phyloP scores from a whole-genome alignment of 1,284 basidiomycete genomes.

The Retiboletus flavoniger region DNA sequence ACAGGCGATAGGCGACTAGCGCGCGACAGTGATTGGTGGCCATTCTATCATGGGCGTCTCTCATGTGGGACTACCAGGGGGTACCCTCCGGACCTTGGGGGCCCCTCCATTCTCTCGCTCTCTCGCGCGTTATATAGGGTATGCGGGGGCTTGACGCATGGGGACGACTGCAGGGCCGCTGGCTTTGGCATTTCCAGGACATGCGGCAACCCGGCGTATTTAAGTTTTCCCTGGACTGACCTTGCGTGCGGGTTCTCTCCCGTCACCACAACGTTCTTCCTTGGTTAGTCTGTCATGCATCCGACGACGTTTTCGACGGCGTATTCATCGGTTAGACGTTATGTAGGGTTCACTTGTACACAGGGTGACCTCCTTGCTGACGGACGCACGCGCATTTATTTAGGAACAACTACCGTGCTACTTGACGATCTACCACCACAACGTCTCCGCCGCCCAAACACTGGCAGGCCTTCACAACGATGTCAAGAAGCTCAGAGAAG shows the following conservation, averaged over 20 bases:
- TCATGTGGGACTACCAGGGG: slow-evolving; percentile 19
- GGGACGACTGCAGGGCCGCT: slow-evolving; percentile 21
- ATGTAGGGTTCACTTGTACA: slow-evolving; percentile 17
- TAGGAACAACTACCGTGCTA: slow-evolving; percentile 20
- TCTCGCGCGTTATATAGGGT: slow-evolving; percentile 13
- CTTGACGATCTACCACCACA: slow-evolving; percentile 14
- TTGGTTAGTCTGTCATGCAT: slow-evolving; percentile 16
- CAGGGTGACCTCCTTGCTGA: slow-evolving; percentile 8
- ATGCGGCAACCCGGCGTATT: slow-evolving; percentile 26
- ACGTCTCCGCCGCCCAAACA: slow-evolving; percentile 18
- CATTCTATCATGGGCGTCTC: slow-evolving; percentile 3
- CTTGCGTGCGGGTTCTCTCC: slow-evolving; percentile 18
- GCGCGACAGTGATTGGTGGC: slow-evolving; percentile 1
- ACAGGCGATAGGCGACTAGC: slow-evolving; percentile 3
- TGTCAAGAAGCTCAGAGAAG: slow-evolving; percentile 20
- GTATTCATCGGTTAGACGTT: slow-evolving; percentile 21
- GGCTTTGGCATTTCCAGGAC: slow-evolving; percentile 19
- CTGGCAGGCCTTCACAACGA: slow-evolving; percentile 22
- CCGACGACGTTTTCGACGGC: slow-evolving; percentile 11
- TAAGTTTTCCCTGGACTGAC: slow-evolving; percentile 18
- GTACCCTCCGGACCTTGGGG: slow-evolving; percentile 5
- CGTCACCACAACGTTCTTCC: slow-evolving; percentile 16
- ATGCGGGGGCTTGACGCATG: slow-evolving; percentile 23
- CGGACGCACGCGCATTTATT: neutral
- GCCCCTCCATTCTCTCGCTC: slow-evolving; percentile 10